Base-by-base conservation (phyloP, 192 early-diverging fungal species). In the Coemansia sp. region DNA sequence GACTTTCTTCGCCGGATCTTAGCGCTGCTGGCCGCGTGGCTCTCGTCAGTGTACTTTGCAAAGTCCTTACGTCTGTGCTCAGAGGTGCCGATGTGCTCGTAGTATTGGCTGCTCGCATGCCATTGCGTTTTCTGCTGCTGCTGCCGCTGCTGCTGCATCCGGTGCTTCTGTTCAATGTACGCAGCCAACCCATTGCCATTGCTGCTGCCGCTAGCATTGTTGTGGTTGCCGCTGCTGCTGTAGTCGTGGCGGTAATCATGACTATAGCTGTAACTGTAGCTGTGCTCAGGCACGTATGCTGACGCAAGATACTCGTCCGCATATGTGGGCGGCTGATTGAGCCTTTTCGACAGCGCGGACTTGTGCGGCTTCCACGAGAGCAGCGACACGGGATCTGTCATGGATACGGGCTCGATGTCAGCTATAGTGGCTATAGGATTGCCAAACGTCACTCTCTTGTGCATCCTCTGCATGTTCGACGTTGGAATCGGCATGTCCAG, bases 361-460 rank as follows among this genome's bases (percentile, higher is more conserved):
- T n/a, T 53, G 26, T 53, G 28, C 50, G 50, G 50, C 13, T 16
- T 14, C 26, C 50, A 53, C 20, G 50, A n/a, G 26, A 53, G 25
- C 25, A 53, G 23, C 9, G 38, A 18, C 26, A 28, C 41, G 2
- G 33, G 36, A 3, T 55, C 57, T 48, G 43, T 21, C 25, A 43
- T n/a, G 35, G 43, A 55, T 20, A 34, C 34, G 12, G 66, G 41
- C 25, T 38, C 56, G 20, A 61, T 33, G 42, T 25, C 66, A 21
- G 38, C 42, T 14, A 18, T 48, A 43, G 64, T 65, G 52, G 52
- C 70, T 31, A 78, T 68, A 4, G 76, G 76, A 45, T 78, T 60
- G 39, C 66, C 76, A 66, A 78, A 78, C n/a, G 70, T 73, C 36
- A 73, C 76, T 11, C 59, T 55, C 52, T 78, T 70, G 23, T 62